These are phyloP conservation scores for Carex pumila DNA, from an alignment of 176 grass and related monocot species.

Conservation along the genomic window DNA sequence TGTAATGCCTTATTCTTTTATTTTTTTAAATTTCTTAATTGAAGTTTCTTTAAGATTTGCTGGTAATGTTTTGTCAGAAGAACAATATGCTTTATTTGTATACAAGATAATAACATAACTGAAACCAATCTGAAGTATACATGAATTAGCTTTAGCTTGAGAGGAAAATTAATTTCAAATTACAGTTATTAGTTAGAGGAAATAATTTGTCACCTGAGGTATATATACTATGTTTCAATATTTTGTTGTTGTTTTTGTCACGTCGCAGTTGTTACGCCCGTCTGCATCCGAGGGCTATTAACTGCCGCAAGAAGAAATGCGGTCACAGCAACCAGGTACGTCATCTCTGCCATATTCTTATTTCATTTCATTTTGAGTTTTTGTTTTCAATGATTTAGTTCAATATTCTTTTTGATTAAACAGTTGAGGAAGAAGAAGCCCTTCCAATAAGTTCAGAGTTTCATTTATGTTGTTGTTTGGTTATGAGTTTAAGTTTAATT, in stretches of 20 bases:
- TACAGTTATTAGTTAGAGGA: neutral
- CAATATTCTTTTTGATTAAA: neutral
- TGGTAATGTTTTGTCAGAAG: neutral
- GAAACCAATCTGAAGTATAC: too few species aligned
- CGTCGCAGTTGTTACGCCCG: neutral
- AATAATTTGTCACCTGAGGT: neutral
- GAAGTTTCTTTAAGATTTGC: neutral
- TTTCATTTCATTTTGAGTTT: neutral
- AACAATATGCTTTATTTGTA: neutral
- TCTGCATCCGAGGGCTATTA: neutral
- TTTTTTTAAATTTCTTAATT: neutral
- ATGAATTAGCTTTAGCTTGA: too few species aligned
- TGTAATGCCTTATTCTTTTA: slow-evolving; percentile 30
- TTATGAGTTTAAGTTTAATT: neutral
- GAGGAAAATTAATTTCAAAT: too few species aligned
- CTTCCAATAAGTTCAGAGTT: neutral
- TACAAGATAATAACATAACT: too few species aligned
- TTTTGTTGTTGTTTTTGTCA: neutral
- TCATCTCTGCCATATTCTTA: neutral
- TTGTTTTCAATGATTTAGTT: neutral
- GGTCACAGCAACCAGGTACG: neutral
- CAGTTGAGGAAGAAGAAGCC: slow-evolving; percentile 5
- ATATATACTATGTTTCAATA: neutral
- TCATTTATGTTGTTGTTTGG: neutral
- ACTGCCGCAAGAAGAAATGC: slow-evolving; percentile 24